phyloP scores from a whole-genome alignment of 257 asterid genomes.

The Verbascum thapsus region DNA sequence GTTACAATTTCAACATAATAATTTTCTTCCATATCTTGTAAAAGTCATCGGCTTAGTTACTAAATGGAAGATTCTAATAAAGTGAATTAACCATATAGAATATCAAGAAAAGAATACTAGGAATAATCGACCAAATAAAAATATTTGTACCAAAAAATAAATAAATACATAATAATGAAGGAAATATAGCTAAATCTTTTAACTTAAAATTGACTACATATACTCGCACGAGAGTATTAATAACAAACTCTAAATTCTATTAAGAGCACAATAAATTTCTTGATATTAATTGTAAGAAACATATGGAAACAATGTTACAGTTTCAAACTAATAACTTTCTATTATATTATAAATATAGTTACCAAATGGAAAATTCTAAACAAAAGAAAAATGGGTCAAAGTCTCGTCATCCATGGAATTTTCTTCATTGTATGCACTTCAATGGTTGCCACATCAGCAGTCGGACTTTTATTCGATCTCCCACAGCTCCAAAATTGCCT shows the following conservation, averaged over 20 bases:
- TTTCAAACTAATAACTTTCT: conserved; percentile 19
- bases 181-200: too few species aligned
- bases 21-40: background rate
- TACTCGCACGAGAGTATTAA: background rate
- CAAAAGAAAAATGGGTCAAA: background rate
- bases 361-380: conserved; percentile 13
- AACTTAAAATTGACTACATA: background rate
- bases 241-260: background rate
- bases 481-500: conserved; percentile 18
- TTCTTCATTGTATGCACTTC: conserved; percentile 19
- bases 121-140: too few species aligned
- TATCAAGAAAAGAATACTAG: too few species aligned
- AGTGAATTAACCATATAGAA: too few species aligned
- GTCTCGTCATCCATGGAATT: background rate
- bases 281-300: background rate
- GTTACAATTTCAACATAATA: conserved; percentile 25
- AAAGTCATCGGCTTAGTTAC: background rate
- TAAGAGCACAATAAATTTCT: conserved; percentile 4
- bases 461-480: background rate
- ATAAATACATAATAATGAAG: too few species aligned
- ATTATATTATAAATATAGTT: background rate
- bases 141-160: too few species aligned
- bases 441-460: conserved; percentile 6
- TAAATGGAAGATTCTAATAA: conserved; percentile 13
- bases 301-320: conserved; percentile 13